Evolutionary conservation across 441 rosid genomes (phyloP), one percentile per base, ranked within the genome.

Genomic region (Pelargonium fulgidum): DNA sequence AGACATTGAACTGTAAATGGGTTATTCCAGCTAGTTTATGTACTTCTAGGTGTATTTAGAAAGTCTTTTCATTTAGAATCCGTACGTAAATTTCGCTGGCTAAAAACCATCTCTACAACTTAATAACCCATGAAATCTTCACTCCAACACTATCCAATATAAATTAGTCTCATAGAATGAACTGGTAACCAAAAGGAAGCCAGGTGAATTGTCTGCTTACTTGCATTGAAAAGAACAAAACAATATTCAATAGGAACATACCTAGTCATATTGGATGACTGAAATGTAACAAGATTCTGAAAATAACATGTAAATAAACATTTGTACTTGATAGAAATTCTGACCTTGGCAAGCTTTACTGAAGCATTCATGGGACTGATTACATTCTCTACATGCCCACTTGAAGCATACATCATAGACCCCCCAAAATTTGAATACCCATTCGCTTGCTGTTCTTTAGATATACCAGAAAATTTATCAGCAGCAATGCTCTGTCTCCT

Each of bases 361-460:
- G 76, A 70, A 66, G 80, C 73, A 79, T 80, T 87, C 73, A 68
- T 52, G 54, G 90, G 77, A 73, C 64, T 75, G 33, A 45, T 72
- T 16, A 73, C 76, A 76, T 74, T 80, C 73, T 86, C 90, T 9
- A 69, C 73, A 64, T 70, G 81, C 71, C 82, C 85, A 68, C 65
- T 75, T 66, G 92, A 65, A 82, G 82, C 76, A 72, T 75, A 78
- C 13, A 81, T 71, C 70, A 72, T 65, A 64, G 87, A 70, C 36
- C 79, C 84, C 59, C 84, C 86, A 78, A 73, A 67, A 76, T 81
- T 78, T 44, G 83, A 42, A 68, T 77, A 69, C 66, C 88, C 87
- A 75, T 77, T 84, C 64, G 78, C 78, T 72, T 81, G 85, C 69
- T 70, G 68, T 73, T 82, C 93, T 73, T 83, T 82, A 66, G 85